These are phyloP conservation scores for Kwoniella mangroviensis DNA, from an alignment of 768 basidiomycete genomes.

Conservation along the genomic window DNA sequence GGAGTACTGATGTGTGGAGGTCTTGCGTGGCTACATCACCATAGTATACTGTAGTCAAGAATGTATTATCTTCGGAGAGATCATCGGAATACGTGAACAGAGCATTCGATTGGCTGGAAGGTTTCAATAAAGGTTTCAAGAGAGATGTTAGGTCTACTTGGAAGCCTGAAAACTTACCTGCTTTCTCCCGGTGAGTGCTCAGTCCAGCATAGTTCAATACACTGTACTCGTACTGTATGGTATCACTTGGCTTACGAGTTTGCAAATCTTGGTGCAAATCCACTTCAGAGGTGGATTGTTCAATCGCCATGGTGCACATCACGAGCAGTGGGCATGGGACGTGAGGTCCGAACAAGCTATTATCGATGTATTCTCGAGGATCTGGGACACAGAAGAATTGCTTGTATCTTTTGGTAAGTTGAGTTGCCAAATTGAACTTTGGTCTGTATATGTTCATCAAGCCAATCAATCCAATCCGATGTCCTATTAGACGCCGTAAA, in stretches of 20 bases:
- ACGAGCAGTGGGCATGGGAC: slow-evolving; percentile 53
- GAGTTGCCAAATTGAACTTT: no score
- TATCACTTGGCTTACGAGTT: no score
- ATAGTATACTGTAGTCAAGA: slow-evolving; percentile 28
- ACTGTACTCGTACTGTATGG: no score
- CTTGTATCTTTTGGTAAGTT: slow-evolving; percentile 50
- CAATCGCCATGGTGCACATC: slow-evolving; percentile 38
- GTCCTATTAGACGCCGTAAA: slow-evolving; percentile 45
- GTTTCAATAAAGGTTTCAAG: slow-evolving; percentile 50
- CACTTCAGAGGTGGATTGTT: slow-evolving; percentile 37
- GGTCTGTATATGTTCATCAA: no score
- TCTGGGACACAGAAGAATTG: slow-evolving; percentile 53
- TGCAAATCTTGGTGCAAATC: no score
- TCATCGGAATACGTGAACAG: slow-evolving; percentile 19
- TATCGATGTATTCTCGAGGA: slow-evolving; percentile 51
- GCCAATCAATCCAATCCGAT: no score
- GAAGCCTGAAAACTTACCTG: slow-evolving; percentile 45
- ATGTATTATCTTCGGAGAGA: slow-evolving; percentile 36
- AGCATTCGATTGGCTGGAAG: slow-evolving; percentile 45
- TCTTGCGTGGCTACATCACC: no score
- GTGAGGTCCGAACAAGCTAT: slow-evolving; percentile 48
- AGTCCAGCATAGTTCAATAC: no score
- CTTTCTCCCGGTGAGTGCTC: slow-evolving; percentile 34
- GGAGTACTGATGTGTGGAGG: no score
- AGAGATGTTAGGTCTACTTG: slow-evolving; percentile 44